phyloP scores from a whole-genome alignment of 257 asterid species.

The Lavandula angustifolia region DNA sequence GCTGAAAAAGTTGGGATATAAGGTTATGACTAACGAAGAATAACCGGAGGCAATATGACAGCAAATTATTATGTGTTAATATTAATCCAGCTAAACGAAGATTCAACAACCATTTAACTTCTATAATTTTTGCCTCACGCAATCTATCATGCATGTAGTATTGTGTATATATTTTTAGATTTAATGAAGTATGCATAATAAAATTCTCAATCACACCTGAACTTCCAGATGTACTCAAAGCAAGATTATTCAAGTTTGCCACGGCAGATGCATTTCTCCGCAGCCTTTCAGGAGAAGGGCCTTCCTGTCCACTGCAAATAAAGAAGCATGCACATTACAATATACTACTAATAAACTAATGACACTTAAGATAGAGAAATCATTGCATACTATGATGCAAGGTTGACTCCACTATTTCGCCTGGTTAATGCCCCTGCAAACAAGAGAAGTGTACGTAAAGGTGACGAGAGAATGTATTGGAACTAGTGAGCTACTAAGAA shows the following conservation, averaged over 20 bases:
- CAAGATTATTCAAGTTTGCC: conserved; percentile 55
- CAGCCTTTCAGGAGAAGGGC: conserved; percentile 48
- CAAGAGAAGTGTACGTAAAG: conserved; percentile 6
- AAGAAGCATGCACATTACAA: conserved; percentile 30
- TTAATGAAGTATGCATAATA: neutral
- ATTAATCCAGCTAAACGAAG: neutral
- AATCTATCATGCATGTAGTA: neutral
- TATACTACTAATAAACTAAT: conserved; percentile 11
- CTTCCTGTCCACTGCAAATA: conserved; percentile 51
- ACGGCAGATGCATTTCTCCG: conserved; percentile 75
- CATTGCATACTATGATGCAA: conserved; percentile 51
- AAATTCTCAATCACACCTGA: conserved; percentile 46
- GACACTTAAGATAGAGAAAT: conserved; percentile 8
- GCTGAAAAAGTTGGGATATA: conserved; percentile 39
- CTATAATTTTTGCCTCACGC: no score
- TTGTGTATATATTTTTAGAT: neutral
- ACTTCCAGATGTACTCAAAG: conserved; percentile 37
- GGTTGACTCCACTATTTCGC: conserved; percentile 73
- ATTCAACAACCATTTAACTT: neutral
- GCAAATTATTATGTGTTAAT: conserved; percentile 5
- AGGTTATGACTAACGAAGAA: conserved; percentile 15
- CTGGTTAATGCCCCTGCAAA: conserved; percentile 66
- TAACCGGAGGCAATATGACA: conserved; percentile 3
- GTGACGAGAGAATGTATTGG: conserved; percentile 14
- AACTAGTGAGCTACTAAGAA: neutral